Conservation (phyloP, 768 basidiomycete species). For the Termitomyces sp. region DNA sequence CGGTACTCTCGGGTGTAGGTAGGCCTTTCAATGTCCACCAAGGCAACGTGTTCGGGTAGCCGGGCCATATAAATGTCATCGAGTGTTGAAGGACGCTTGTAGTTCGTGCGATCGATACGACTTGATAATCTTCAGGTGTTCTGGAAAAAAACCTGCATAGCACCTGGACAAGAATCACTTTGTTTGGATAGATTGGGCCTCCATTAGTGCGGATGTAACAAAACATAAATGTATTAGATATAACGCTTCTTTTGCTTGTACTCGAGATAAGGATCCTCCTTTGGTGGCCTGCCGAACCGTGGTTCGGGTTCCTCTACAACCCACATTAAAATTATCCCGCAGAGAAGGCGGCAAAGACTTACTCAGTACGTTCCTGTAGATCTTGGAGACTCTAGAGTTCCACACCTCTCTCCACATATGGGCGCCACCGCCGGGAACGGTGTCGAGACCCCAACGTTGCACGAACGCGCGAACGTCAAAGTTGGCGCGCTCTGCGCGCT, state of each 20-base stretch:
- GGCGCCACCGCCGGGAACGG: conserved; percentile 61
- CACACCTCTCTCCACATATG: conserved; percentile 86
- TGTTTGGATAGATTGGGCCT: not conserved
- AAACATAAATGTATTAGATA: conserved; percentile 25
- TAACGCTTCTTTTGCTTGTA: conserved; percentile 51
- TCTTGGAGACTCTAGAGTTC: conserved; percentile 58
- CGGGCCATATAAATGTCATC: not conserved
- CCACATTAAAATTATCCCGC: conserved; percentile 8
- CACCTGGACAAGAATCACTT: not conserved
- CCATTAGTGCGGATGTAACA: conserved; percentile 5
- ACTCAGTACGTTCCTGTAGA: conserved; percentile 71
- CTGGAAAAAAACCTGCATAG: too few species aligned
- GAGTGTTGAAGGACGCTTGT: not conserved
- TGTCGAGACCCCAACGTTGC: conserved; percentile 51
- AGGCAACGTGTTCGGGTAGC: not conserved
- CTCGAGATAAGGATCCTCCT: conserved; percentile 54
- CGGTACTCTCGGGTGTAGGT: not conserved
- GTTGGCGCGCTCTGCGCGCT: conserved; percentile 45
- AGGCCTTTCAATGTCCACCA: not conserved
- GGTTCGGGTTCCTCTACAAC: conserved; percentile 47
- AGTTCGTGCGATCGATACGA: not conserved
- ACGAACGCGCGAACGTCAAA: conserved; percentile 72
- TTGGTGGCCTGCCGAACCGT: conserved; percentile 51
- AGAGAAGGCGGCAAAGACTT: conserved; percentile 32
- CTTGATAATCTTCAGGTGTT: not conserved